Conservation (phyloP, 257 asterid genomes). For the Osmanthus fragrans region DNA sequence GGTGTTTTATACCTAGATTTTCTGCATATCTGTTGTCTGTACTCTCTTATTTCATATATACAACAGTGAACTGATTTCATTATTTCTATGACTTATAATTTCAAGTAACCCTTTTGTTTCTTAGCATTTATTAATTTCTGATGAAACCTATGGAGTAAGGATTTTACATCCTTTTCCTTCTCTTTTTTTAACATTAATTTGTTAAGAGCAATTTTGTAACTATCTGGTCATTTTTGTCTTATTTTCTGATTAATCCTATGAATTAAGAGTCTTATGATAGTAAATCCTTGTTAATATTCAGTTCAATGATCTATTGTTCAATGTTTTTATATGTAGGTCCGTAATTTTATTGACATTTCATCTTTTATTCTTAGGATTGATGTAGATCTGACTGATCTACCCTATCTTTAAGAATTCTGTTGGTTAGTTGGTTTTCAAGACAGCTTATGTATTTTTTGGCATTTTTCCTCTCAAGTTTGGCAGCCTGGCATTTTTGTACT, state of each 20-base stretch:
- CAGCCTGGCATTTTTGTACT: too few species aligned
- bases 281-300: neutral
- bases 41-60: neutral
- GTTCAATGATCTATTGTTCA: neutral
- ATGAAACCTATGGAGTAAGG: conserved; percentile 6
- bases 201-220: neutral
- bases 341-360: neutral
- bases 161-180: conserved; percentile 12
- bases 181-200: too few species aligned
- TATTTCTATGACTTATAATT: neutral
- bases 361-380: neutral
- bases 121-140: neutral
- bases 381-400: neutral
- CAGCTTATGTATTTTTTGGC: too few species aligned
- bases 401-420: too few species aligned
- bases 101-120: neutral
- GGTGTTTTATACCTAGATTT: neutral
- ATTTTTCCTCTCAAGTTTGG: too few species aligned
- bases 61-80: neutral
- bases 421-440: too few species aligned
- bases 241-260: neutral
- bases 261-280: neutral
- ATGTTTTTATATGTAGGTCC: neutral
- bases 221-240: neutral
- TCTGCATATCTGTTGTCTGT: neutral